phyloP scores from a whole-genome alignment of 169 alveolate genomes.

The Cryptosporidium sp. region DNA sequence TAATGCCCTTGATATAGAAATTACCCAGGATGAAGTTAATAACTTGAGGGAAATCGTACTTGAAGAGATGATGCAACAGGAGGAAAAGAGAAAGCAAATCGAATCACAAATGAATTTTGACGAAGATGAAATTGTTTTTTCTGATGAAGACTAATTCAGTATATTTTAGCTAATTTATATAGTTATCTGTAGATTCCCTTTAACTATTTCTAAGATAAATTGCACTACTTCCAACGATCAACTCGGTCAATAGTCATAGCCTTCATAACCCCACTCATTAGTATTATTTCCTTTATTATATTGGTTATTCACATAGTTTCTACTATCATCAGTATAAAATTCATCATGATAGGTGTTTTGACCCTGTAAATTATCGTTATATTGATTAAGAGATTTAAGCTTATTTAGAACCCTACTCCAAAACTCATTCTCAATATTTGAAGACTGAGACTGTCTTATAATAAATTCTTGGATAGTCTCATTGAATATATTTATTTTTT shows the following conservation, averaged over 20 bases:
- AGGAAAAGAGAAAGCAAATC: conserved; percentile 78
- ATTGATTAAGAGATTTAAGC: conserved; percentile 26
- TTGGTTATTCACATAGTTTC: conserved; percentile 11
- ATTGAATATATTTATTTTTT: conserved; percentile 44
- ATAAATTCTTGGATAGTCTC: conserved; percentile 37
- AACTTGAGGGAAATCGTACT: conserved; percentile 77
- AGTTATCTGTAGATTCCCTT: neutral
- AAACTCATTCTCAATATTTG: conserved; percentile 53
- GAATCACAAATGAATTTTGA: conserved; percentile 78
- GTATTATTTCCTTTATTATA: conserved; percentile 13
- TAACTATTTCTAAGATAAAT: conserved; percentile 2
- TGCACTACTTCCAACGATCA: neutral
- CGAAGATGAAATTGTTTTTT: conserved; percentile 70
- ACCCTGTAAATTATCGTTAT: neutral
- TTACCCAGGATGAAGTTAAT: conserved; percentile 74
- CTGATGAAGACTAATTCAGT: conserved; percentile 58
- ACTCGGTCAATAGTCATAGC: conserved; percentile 34
- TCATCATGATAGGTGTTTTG: neutral
- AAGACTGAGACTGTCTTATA: conserved; percentile 33
- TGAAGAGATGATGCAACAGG: conserved; percentile 80
- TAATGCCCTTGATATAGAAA: conserved; percentile 71
- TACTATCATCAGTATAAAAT: neutral
- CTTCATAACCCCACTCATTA: conserved; percentile 47
- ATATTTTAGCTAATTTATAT: neutral
- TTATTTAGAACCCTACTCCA: conserved; percentile 41